Percentiles rank a stretch among this genome's conserved stretches.
Evolutionary conservation across 306 rosid species (phyloP).

Genomic region (Purshia tridentata): DNA sequence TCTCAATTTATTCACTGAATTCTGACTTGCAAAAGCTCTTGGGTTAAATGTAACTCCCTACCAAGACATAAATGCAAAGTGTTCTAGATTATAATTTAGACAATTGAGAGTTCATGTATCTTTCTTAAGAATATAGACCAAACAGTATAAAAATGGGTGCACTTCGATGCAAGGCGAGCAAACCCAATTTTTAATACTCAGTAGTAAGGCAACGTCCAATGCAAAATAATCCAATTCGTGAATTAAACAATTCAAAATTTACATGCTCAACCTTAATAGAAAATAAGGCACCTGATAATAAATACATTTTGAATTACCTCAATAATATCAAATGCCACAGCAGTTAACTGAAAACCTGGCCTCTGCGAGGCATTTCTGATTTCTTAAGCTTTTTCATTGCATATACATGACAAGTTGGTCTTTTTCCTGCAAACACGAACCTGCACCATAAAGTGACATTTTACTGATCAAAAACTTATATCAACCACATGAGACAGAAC

Average conservation of each 20-base stretch:
- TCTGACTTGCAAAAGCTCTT: constrained; percentile 54
- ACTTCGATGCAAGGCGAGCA: too few relatives aligned
- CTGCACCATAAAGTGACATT: constrained; percentile 54
- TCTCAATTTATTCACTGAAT: constrained; percentile 50
- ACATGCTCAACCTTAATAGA: constrained; percentile 87
- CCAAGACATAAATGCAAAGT: constrained; percentile 13
- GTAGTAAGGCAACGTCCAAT: too few relatives aligned
- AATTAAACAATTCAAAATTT: too few relatives aligned
- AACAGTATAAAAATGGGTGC: background rate
- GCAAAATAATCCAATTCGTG: too few relatives aligned
- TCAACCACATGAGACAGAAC: background rate
- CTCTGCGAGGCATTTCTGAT: constrained; percentile 98
- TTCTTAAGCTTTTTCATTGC: constrained; percentile 99
- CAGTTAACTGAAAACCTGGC: constrained; percentile 68
- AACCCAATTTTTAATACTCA: too few relatives aligned
- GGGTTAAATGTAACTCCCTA: constrained; percentile 42
- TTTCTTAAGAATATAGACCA: background rate
- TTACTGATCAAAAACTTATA: constrained; percentile 10
- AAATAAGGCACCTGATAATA: constrained; percentile 15
- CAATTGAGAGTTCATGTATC: background rate
- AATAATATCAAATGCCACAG: constrained; percentile 27
- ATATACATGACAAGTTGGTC: constrained; percentile 76
- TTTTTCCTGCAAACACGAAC: constrained; percentile 93
- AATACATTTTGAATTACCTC: constrained; percentile 13
- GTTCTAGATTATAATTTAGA: constrained; percentile 4